phyloP scores from a whole-genome alignment of 2,329 filamentous ascomycete genomes.

The Scedosporium aurantiacum region DNA sequence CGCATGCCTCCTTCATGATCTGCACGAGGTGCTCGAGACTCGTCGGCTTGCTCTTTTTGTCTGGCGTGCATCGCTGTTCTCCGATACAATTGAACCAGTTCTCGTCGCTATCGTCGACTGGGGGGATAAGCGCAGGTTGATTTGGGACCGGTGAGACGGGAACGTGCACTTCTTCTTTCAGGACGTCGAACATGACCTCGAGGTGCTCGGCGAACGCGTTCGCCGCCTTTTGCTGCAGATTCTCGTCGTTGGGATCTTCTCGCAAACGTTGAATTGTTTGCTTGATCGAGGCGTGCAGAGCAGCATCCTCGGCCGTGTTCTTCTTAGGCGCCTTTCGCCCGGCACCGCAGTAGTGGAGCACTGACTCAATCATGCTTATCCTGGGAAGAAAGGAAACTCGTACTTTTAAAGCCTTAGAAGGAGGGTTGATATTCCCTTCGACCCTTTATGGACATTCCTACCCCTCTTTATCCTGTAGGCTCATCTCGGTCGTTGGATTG shows the following conservation, averaged over 20 bases:
- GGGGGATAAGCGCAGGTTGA: neutral
- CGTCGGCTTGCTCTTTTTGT: neutral
- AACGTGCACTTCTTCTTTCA: neutral
- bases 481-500: neutral
- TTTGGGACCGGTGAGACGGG: neutral
- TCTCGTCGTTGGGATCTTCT: neutral
- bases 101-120: neutral
- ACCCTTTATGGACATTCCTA: neutral
- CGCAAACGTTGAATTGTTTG: neutral
- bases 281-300: neutral
- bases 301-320: neutral
- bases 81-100: neutral
- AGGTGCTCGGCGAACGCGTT: neutral
- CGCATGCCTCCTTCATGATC: neutral
- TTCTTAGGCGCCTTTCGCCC: neutral
- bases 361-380: neutral
- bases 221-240: neutral
- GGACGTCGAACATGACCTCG: neutral
- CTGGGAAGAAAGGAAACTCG: neutral
- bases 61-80: neutral
- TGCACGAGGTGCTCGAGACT: neutral
- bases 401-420: neutral
- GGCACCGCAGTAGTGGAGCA: neutral
- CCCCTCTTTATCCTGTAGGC: neutral
- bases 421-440: neutral